Evolutionary conservation across 768 basidiomycete species (phyloP).

Genomic region (Xerocomellus chrysenteron): DNA sequence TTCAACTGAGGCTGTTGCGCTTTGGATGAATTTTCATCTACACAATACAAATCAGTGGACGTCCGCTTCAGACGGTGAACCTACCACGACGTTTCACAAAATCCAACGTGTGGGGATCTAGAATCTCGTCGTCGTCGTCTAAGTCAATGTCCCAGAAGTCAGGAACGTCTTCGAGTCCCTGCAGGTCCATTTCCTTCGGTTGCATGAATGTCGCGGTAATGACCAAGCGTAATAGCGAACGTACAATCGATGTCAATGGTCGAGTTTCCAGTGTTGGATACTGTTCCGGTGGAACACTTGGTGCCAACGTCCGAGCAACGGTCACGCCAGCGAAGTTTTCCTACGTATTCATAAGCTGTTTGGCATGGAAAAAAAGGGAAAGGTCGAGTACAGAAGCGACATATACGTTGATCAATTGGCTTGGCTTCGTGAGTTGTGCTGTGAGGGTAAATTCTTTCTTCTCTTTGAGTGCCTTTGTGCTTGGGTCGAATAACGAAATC

Average conservation of each 20-base stretch:
- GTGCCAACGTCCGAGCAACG: conserved; percentile 53
- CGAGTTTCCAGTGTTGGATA: conserved; percentile 74
- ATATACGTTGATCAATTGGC: conserved; percentile 61
- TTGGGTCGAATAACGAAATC: conserved; percentile 30
- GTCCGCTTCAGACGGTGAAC: neutral
- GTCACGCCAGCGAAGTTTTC: conserved; percentile 73
- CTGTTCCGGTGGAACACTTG: conserved; percentile 47
- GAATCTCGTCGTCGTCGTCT: conserved; percentile 27
- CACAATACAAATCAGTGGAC: neutral
- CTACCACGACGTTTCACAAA: conserved; percentile 31
- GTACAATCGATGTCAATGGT: conserved; percentile 59
- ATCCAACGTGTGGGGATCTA: conserved; percentile 31
- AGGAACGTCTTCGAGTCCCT: conserved; percentile 64
- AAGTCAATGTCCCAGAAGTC: conserved; percentile 61
- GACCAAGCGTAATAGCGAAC: conserved; percentile 5
- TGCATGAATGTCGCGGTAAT: conserved; percentile 3
- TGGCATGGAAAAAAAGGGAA: conserved; percentile 9
- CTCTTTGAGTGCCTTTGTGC: conserved; percentile 65
- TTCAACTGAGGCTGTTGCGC: conserved; percentile 1
- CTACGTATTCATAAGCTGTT: conserved; percentile 37
- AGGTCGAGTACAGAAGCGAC: conserved; percentile 54
- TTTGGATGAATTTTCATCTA: neutral
- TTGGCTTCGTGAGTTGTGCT: conserved; percentile 67
- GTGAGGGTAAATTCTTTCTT: conserved; percentile 59
- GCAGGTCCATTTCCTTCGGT: conserved; percentile 61